Percentiles rank a stretch among this genome's conserved stretches.
Conservation (phyloP, 352 stramenopile genomes). For the Elongisporangium anandrum region DNA sequence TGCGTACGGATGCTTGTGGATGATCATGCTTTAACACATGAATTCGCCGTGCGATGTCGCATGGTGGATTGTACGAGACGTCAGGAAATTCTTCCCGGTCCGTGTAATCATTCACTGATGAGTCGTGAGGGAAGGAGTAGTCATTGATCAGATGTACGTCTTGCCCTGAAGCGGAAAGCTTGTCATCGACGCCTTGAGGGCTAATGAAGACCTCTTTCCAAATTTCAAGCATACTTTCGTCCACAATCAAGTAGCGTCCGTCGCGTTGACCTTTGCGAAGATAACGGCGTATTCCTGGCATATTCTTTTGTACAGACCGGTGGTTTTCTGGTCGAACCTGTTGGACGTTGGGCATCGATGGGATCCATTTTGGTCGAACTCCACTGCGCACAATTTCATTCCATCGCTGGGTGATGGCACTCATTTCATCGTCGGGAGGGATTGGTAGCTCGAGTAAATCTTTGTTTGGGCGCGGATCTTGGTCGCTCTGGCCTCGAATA, state of each 20-base stretch:
- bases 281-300: slow-evolving; percentile 1
- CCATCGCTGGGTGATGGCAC: not conserved
- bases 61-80: slow-evolving; percentile 13
- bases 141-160: slow-evolving; percentile 8
- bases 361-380: slow-evolving; percentile 5
- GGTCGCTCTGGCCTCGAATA: slow-evolving; percentile 4
- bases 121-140: slow-evolving; percentile 1
- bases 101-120: slow-evolving; percentile 3
- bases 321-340: not conserved
- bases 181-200: slow-evolving; percentile 4
- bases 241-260: slow-evolving; percentile 3
- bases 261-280: slow-evolving; percentile 8
- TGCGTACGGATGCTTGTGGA: slow-evolving; percentile 1
- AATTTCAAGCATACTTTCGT: not conserved
- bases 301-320: not conserved
- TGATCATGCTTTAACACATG: slow-evolving; percentile 6
- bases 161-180: not conserved
- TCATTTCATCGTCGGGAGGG: not conserved
- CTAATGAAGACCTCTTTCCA: slow-evolving; percentile 5
- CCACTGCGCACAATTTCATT: slow-evolving; percentile 3
- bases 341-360: not conserved
- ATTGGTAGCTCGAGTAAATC: slow-evolving; percentile 4
- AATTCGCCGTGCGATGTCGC: slow-evolving; percentile 14
- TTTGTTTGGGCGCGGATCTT: slow-evolving; percentile 7
- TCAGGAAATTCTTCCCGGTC: not conserved